Base-by-base conservation (phyloP, 495 filamentous ascomycete species). In the Staphylotrichum tortipilum region DNA sequence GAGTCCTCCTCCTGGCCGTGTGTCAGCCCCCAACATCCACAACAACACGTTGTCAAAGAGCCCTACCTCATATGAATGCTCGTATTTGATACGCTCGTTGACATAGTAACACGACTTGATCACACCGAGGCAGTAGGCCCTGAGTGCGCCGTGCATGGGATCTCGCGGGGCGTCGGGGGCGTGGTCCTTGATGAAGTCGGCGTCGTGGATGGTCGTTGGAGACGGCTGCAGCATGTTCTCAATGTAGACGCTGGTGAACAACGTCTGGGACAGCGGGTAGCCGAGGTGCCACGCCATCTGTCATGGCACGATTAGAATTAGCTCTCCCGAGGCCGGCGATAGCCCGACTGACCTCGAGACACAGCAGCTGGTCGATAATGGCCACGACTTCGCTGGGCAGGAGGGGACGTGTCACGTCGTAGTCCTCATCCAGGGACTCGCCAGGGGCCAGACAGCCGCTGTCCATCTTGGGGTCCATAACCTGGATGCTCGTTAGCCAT, bases 1-100 rank as follows among this genome's bases (percentile, higher is more conserved):
- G 97, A 96, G 58, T 98, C 92, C 68, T 98, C 92, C 69, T 98
- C 92, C 86, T 94, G n/a, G n/a, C n/a, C n/a, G n/a, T n/a, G n/a
- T 31, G 14, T 0, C 6, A 8, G 18, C n/a, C 17, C 45, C 74
- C 41, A 78, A 62, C 10, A 30, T 3, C 44, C 49, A 22, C 23
- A 31, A 40, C 26, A 28, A 6, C 29, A 15, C 4, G 8, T 22
- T 5, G 22, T 4, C 19, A 33, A 19, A 7, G 12, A 46, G 26
- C 19, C 65, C 62, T 56, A 89, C 88, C 78, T 98, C 92, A 61
- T 88, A 95, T 56, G 82, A 95, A 56, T 90, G 83, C 63, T 95
- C 87, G 19, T 71, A 68, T 36, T 76, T 78, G 48, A 97, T 83
- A 21, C 78, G 76, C 40, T 77, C 72, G 56, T 90, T 85, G 6